These are phyloP conservation scores for Huntiella bhutanensis DNA, from an alignment of 2,329 filamentous ascomycete genomes.

Conservation along the genomic window DNA sequence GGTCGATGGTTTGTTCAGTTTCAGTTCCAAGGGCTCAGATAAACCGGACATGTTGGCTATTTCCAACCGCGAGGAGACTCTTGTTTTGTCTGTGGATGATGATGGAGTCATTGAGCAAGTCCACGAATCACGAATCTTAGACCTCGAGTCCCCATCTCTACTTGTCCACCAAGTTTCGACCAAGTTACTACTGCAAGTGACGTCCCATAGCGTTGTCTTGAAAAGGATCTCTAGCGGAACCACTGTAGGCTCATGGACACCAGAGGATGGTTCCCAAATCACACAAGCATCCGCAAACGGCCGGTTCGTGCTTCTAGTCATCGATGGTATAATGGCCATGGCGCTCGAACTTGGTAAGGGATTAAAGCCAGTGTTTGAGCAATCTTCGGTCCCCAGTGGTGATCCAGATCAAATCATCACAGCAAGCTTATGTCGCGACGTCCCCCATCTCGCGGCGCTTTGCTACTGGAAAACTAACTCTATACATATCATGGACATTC, in stretches of 20 bases:
- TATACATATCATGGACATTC: constrained; percentile 53
- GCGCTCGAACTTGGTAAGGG: constrained; percentile 41
- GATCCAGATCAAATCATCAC: constrained; percentile 62
- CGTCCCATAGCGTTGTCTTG: constrained; percentile 40
- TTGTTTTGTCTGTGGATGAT: constrained; percentile 57
- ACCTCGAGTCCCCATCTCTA: constrained; percentile 52
- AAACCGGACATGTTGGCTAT: constrained; percentile 55
- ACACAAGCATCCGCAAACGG: constrained; percentile 62
- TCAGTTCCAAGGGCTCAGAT: constrained; percentile 31
- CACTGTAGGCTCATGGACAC: neutral
- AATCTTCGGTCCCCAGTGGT: neutral
- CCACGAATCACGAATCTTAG: constrained; percentile 52
- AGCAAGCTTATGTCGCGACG: constrained; percentile 49
- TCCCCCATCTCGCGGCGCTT: constrained; percentile 51
- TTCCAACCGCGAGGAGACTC: constrained; percentile 67
- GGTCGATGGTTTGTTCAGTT: constrained; percentile 53
- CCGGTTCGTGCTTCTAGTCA: constrained; percentile 49
- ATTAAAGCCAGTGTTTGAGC: neutral
- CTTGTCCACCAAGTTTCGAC: constrained; percentile 26
- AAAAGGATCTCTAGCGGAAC: constrained; percentile 11
- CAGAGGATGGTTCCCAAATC: constrained; percentile 25
- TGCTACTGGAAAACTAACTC: constrained; percentile 77
- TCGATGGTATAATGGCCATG: constrained; percentile 54
- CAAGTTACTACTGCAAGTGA: constrained; percentile 60
- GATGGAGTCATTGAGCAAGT: constrained; percentile 74